Conservation (phyloP, 139 green algal genomes). For the Picochlorum sp. region DNA sequence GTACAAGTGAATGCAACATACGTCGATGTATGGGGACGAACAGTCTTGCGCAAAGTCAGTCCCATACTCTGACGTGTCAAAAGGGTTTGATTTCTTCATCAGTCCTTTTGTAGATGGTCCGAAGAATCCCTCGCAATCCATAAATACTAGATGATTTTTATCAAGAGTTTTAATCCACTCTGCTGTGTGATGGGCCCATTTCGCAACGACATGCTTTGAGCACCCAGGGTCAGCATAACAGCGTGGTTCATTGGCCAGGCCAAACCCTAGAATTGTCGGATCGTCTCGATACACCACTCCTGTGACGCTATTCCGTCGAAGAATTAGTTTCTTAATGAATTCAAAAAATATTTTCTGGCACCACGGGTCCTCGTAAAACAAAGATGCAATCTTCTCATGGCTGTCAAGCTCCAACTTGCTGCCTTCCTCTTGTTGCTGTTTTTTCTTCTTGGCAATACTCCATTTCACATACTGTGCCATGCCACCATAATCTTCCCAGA, state of each 20-base stretch:
- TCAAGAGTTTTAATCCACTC: constrained; percentile 51
- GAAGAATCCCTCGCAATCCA: constrained; percentile 66
- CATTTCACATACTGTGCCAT: constrained; percentile 70
- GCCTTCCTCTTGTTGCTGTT: background rate
- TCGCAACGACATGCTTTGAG: constrained; percentile 16
- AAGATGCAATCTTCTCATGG: constrained; percentile 4
- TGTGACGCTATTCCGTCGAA: constrained; percentile 43
- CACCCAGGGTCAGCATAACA: constrained; percentile 30
- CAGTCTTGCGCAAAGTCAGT: constrained; percentile 49
- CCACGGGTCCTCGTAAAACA: constrained; percentile 41
- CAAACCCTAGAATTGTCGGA: constrained; percentile 55
- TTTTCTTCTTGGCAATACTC: constrained; percentile 8
- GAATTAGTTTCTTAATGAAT: constrained; percentile 31
- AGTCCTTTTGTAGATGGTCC: constrained; percentile 41
- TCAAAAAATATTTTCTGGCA: constrained; percentile 41
- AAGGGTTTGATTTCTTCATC: constrained; percentile 35
- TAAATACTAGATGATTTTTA: constrained; percentile 60
- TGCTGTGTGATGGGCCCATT: constrained; percentile 26
- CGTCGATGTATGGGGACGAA: constrained; percentile 43
- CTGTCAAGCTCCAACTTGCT: background rate
- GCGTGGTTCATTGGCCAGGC: constrained; percentile 53
- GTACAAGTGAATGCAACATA: constrained; percentile 58
- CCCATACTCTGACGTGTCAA: constrained; percentile 31
- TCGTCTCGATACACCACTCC: constrained; percentile 54
- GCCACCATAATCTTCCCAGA: constrained; percentile 66